Evolutionary conservation across 1,139 yeast genomes (phyloP), one percentile per base, ranked within the genome.

Genomic region (Zhuliangozyma blackwelliae): DNA sequence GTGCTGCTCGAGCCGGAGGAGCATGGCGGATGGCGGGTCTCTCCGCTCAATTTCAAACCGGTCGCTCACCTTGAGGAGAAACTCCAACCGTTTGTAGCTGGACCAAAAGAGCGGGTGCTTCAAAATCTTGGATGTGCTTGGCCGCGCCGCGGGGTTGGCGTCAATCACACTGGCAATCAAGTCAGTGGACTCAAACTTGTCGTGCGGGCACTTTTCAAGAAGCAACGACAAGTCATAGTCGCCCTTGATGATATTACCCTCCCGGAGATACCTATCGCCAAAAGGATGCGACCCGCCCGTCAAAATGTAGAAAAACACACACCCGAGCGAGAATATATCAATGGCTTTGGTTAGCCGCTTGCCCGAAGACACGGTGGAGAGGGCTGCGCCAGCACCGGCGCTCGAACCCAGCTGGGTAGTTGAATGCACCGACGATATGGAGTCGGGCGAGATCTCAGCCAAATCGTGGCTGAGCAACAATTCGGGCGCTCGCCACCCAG

Each of bases 401-500:
- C n/a, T n/a, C 16, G 16, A 16, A 4, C 16, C 16, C 16, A 16
- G 16, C 16, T 16, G 16, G 16, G 16, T 16, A 16, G 16, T 32
- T 7, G 66, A 59, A 6, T 57, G 55, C n/a, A 59, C 42, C 1
- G 71, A 61, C 7, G 66, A 61, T n/a, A 67, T 54, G 1, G 71
- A 59, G 28, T 64, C 70, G 1, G 72, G 70, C 1, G 74, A 63
- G 9, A 66, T 63, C 35, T 65, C 75, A 12, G 56, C 48, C 34
- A 64, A 55, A 37, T 68, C 73, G 30, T 67, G 68, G 40, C 65
- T 63, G 33, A 77, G 65, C 30, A 87, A 62, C 27, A 92, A 65
- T 54, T 92, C 99, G 0, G 98, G 98, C 0, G 98, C 97, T 49
- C 97, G 75, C 98, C 98, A 92, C 1, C 99, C 99, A 7, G 92